Conservation (phyloP, 2,329 filamentous ascomycete species). For the Thelonectria discophora region DNA sequence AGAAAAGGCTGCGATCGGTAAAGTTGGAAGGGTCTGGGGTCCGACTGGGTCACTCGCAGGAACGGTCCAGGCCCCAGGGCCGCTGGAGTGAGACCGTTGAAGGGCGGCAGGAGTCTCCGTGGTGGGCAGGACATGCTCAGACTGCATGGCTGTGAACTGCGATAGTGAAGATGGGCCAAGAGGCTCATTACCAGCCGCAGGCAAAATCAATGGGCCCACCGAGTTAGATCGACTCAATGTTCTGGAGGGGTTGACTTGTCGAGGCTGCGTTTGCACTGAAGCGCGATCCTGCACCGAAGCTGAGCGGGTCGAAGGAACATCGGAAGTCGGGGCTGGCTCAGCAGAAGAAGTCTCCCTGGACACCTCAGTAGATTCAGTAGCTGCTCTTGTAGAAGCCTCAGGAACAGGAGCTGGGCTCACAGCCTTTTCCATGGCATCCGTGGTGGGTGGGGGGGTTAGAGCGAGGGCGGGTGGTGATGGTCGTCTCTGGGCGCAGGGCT, state of each 20-base stretch:
- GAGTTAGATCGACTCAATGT: constrained; percentile 50
- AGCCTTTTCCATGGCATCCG: constrained; percentile 48
- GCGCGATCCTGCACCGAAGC: constrained; percentile 27
- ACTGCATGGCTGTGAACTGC: constrained; percentile 29
- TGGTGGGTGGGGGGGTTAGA: constrained; percentile 52
- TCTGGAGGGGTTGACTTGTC: constrained; percentile 36
- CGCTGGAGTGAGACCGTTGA: constrained; percentile 51
- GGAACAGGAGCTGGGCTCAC: constrained; percentile 40
- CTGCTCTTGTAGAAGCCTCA: constrained; percentile 22
- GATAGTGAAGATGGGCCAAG: constrained; percentile 54
- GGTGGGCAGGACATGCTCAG: constrained; percentile 30
- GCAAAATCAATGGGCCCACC: constrained; percentile 48
- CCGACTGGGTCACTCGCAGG: constrained; percentile 59
- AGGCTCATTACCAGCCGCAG: constrained; percentile 61
- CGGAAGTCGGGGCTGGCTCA: constrained; percentile 28
- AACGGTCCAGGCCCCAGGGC: constrained; percentile 47
- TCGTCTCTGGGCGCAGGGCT: constrained; percentile 21
- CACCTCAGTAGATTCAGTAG: constrained; percentile 14
- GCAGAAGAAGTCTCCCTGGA: constrained; percentile 31
- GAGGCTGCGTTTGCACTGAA: constrained; percentile 10
- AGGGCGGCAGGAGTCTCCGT: constrained; percentile 49
- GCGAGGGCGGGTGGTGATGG: constrained; percentile 41
- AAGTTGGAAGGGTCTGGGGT: constrained; percentile 36
- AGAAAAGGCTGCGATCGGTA: constrained; percentile 39
- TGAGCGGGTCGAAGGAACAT: constrained; percentile 12